Evolutionary conservation across 208 protist genomes (phyloP).

Genomic region (Acanthamoeba royreba): DNA sequence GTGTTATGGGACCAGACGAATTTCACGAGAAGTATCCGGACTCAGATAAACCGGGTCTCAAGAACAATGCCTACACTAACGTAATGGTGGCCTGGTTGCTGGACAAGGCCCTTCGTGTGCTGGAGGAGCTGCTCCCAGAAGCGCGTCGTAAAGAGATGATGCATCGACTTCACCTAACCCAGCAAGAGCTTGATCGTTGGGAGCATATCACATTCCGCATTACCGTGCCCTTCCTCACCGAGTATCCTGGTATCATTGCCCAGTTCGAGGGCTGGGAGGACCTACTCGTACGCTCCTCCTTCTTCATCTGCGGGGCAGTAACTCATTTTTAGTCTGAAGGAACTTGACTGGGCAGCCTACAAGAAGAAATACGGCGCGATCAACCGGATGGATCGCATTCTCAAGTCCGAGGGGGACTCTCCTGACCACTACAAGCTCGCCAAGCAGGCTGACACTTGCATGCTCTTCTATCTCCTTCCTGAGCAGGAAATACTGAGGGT

Average conservation of each 20-base stretch:
- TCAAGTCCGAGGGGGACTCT: slow-evolving; percentile 53
- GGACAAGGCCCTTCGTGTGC: slow-evolving; percentile 54
- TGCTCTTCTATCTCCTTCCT: slow-evolving; percentile 63
- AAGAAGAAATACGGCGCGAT: slow-evolving; percentile 43
- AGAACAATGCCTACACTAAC: slow-evolving; percentile 67
- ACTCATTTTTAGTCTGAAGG: neutral
- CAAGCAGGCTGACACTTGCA: slow-evolving; percentile 65
- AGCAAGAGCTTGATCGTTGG: slow-evolving; percentile 41
- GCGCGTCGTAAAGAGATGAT: neutral
- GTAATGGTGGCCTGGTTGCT: slow-evolving; percentile 64
- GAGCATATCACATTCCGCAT: slow-evolving; percentile 49
- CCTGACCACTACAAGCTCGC: slow-evolving; percentile 52
- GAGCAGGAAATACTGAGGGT: slow-evolving; percentile 32
- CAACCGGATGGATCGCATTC: slow-evolving; percentile 52
- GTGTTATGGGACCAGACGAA: slow-evolving; percentile 63
- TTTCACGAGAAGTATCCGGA: slow-evolving; percentile 62
- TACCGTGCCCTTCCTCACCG: slow-evolving; percentile 42
- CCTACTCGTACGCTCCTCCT: neutral
- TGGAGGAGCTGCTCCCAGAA: slow-evolving; percentile 9
- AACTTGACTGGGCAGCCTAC: slow-evolving; percentile 52
- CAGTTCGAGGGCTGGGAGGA: slow-evolving; percentile 58
- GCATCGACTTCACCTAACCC: neutral
- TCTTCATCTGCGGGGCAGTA: neutral
- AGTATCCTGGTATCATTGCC: slow-evolving; percentile 19
- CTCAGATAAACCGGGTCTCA: slow-evolving; percentile 19